A percentile compares a stretch with the other conserved stretches of the same genome.
These are phyloP conservation scores for Cunninghamia lanceolata DNA, from an alignment of 75 land plant species.

Conservation along the genomic window DNA sequence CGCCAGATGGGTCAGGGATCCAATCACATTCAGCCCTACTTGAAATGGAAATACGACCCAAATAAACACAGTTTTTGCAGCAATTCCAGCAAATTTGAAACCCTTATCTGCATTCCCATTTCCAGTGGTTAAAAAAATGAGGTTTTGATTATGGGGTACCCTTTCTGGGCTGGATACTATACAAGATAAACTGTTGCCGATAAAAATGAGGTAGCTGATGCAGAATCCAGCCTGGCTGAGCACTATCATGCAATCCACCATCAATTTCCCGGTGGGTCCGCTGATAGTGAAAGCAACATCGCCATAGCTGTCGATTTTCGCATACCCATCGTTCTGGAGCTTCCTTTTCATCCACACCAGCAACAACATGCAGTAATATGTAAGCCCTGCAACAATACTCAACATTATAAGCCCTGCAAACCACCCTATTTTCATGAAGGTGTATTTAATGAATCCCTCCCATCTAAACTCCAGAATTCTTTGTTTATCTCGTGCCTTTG, in stretches of 20 bases:
- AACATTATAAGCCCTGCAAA: constrained; percentile 40
- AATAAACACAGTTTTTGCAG: constrained; percentile 44
- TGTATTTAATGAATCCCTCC: no score
- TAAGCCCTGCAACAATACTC: constrained; percentile 38
- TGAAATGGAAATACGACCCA: constrained; percentile 71
- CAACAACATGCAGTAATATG: constrained; percentile 88
- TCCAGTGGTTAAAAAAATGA: no score
- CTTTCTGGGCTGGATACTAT: constrained; percentile 10
- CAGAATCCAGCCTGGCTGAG: no score
- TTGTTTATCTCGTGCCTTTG: no score
- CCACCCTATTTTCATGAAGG: constrained; percentile 89
- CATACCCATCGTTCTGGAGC: constrained; percentile 34
- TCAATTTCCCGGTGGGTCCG: constrained; percentile 52
- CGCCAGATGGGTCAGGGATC: constrained; percentile 71
- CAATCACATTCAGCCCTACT: constrained; percentile 67
- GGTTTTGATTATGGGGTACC: neutral
- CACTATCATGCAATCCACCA: constrained; percentile 74
- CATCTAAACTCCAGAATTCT: no score
- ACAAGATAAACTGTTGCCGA: constrained; percentile 59
- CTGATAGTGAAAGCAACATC: constrained; percentile 70
- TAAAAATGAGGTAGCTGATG: constrained; percentile 75
- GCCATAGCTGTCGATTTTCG: constrained; percentile 58
- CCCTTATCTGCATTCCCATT: no score
- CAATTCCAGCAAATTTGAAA: constrained; percentile 16
- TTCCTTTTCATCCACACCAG: constrained; percentile 54